phyloP scores from a whole-genome alignment of 2,329 filamentous ascomycete species.

The Sphaerulina vaccinii region DNA sequence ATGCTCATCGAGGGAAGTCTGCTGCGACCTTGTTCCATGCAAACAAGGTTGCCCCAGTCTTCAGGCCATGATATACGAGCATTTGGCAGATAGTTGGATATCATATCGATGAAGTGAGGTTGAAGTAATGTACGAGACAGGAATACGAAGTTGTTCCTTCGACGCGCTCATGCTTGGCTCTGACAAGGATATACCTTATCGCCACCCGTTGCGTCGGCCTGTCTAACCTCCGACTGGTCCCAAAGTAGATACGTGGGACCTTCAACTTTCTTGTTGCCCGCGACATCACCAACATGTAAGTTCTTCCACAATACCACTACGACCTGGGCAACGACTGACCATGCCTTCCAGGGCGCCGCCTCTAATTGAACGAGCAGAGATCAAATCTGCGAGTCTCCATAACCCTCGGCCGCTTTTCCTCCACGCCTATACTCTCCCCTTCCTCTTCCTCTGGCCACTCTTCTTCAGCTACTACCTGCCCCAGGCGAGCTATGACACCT shows the following conservation, averaged over 20 bases:
- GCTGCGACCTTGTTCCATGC: no score
- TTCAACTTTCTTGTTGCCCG: not conserved
- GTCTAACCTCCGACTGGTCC: no score
- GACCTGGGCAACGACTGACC: not conserved
- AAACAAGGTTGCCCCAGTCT: no score
- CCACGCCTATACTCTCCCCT: slow-evolving; percentile 92
- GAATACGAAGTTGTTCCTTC: no score
- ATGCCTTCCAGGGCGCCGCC: slow-evolving; percentile 12
- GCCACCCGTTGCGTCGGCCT: no score
- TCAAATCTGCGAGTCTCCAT: slow-evolving; percentile 82
- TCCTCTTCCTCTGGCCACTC: slow-evolving; percentile 83
- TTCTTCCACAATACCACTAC: not conserved
- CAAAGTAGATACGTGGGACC: not conserved
- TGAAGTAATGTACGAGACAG: no score
- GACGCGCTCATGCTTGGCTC: no score
- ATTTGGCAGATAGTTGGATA: no score
- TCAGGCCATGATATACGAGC: no score
- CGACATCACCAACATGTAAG: slow-evolving; percentile 14
- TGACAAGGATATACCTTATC: no score
- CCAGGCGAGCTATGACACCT: slow-evolving; percentile 78
- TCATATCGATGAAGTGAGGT: no score
- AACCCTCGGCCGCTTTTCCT: slow-evolving; percentile 78
- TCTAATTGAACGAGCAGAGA: slow-evolving; percentile 88
- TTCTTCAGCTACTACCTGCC: slow-evolving; percentile 88
- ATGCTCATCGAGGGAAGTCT: no score